Evolutionary conservation across 148 eudicot species (phyloP).

Genomic region (Nyssa sinensis): DNA sequence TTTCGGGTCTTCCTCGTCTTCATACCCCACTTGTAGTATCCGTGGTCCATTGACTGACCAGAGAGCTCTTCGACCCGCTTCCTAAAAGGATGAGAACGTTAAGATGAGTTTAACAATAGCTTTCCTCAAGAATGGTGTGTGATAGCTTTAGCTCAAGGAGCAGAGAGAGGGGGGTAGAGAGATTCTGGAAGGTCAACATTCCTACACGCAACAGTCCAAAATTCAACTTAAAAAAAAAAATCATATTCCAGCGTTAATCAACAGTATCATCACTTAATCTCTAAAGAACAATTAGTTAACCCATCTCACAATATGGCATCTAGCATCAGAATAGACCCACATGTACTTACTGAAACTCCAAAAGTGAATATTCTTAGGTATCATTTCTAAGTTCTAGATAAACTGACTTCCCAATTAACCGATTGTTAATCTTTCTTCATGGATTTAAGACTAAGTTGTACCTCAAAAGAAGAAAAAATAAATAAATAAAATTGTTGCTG

Average conservation of each 20-base stretch:
- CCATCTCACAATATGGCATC: background rate
- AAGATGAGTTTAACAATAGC: background rate
- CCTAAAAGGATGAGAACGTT: constrained; percentile 40
- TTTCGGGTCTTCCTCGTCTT: constrained; percentile 81
- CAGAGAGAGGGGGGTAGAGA: too few relatives aligned
- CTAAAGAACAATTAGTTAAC: too few relatives aligned
- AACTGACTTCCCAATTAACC: background rate
- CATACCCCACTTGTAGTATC: constrained; percentile 92
- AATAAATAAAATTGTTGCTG: background rate
- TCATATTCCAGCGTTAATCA: too few relatives aligned
- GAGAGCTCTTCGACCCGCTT: constrained; percentile 88
- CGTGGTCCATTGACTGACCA: constrained; percentile 96
- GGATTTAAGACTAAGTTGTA: background rate
- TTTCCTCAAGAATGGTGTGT: background rate
- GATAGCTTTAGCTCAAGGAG: too few relatives aligned
- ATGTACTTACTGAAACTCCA: background rate
- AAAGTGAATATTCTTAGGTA: background rate
- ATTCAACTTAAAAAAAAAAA: too few relatives aligned
- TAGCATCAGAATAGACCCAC: background rate
- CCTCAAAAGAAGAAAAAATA: background rate
- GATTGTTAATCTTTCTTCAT: background rate
- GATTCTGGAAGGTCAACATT: too few relatives aligned
- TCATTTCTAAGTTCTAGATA: background rate
- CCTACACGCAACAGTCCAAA: too few relatives aligned
- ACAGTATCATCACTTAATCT: too few relatives aligned